Percentiles rank a stretch among this genome's conserved stretches.
Conservation (phyloP, 78 protist species). For the Guillardia theta region DNA sequence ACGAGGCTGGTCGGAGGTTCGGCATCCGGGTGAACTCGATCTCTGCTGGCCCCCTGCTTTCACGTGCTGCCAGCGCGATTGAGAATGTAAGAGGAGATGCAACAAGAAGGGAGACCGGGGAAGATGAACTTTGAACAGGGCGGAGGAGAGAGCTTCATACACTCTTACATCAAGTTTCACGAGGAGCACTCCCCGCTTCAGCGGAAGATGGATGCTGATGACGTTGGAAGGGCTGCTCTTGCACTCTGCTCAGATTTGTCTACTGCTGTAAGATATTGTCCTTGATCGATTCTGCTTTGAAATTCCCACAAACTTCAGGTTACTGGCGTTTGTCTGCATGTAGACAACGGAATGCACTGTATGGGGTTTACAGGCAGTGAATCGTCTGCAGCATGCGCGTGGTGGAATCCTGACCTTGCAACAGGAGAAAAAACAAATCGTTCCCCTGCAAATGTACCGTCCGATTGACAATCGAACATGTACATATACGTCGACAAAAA, state of each 20-base stretch:
- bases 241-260: slow-evolving; percentile 30
- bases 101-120: background rate
- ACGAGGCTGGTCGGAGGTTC: slow-evolving; percentile 56
- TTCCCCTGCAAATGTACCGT: too few relatives aligned
- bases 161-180: slow-evolving; percentile 46
- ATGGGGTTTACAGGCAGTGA: too few relatives aligned
- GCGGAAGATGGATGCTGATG: slow-evolving; percentile 15
- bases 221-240: slow-evolving; percentile 43
- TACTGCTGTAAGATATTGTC: too few relatives aligned
- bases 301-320: background rate
- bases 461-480: too few relatives aligned
- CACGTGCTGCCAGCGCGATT: slow-evolving; percentile 8
- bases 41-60: slow-evolving; percentile 57
- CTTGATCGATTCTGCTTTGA: too few relatives aligned
- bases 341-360: slow-evolving; percentile 58
- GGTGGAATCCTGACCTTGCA: too few relatives aligned
- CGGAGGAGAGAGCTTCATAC: background rate
- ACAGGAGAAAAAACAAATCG: too few relatives aligned
- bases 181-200: slow-evolving; percentile 27
- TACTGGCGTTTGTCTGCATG: slow-evolving; percentile 40
- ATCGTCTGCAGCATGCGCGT: too few relatives aligned
- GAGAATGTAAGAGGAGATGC: background rate
- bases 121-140: too few relatives aligned
- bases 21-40: slow-evolving; percentile 49
- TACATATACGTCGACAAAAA: too few relatives aligned